Percentiles rank a stretch among this genome's conserved stretches.
phyloP scores from a whole-genome alignment of 495 filamentous ascomycete species.

The Sporormia fimetaria region DNA sequence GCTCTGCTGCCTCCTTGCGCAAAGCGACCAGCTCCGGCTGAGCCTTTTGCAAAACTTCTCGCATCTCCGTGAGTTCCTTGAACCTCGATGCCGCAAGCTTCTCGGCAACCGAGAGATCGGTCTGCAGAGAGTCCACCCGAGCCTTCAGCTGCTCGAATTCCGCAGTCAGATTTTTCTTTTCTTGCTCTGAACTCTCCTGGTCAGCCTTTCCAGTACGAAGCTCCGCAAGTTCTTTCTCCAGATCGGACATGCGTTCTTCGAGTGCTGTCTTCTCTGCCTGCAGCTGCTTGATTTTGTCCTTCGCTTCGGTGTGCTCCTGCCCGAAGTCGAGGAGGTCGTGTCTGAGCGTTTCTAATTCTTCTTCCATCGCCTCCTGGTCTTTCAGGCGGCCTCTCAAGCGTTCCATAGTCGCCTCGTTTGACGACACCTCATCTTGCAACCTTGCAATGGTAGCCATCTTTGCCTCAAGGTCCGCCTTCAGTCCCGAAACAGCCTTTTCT shows the following conservation, averaged over 20 bases:
- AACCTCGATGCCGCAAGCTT: constrained; percentile 75
- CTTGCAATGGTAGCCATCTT: constrained; percentile 23
- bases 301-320: constrained; percentile 70
- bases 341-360: constrained; percentile 75
- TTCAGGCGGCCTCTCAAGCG: constrained; percentile 53
- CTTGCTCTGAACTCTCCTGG: constrained; percentile 45
- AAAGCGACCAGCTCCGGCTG: constrained; percentile 74
- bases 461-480: constrained; percentile 16
- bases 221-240: constrained; percentile 53
- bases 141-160: constrained; percentile 68
- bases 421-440: constrained; percentile 50
- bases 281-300: constrained; percentile 63
- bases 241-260: constrained; percentile 23
- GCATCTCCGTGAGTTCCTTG: constrained; percentile 72
- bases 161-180: constrained; percentile 47
- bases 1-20: constrained; percentile 58
- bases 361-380: constrained; percentile 65
- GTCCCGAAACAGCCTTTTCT: constrained; percentile 39
- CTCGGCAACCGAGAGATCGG: constrained; percentile 75
- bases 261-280: constrained; percentile 44
- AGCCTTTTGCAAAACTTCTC: constrained; percentile 65
- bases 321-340: constrained; percentile 68
- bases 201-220: constrained; percentile 40
- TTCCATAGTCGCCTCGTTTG: constrained; percentile 62
- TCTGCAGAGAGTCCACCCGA: constrained; percentile 58